Conservation (phyloP, 805 yeast genomes). For the Candida insectalens region DNA sequence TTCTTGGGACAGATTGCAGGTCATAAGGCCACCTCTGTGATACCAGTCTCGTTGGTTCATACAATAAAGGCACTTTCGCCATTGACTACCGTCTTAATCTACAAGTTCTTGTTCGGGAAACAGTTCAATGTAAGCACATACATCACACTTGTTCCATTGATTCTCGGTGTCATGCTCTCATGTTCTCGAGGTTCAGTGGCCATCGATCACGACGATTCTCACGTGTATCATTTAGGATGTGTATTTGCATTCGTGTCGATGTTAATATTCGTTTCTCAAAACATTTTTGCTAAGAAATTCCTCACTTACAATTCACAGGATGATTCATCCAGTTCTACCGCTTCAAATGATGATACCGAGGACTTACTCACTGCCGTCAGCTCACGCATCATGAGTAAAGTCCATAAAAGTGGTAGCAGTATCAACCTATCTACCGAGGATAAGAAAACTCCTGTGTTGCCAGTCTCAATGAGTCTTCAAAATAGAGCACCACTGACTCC, state of each 20-base stretch:
- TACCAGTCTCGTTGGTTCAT: slow-evolving; percentile 93
- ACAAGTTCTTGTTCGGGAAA: slow-evolving; percentile 49
- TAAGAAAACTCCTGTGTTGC: slow-evolving; percentile 24
- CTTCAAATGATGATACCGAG: slow-evolving; percentile 9
- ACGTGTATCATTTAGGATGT: slow-evolving; percentile 30
- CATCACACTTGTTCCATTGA: slow-evolving; percentile 66
- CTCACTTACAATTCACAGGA: slow-evolving; percentile 35
- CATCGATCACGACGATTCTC: slow-evolving; percentile 11
- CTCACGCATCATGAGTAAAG: slow-evolving; percentile 18
- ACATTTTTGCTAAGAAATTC: slow-evolving; percentile 69
- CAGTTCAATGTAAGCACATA: slow-evolving; percentile 61
- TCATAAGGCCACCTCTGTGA: slow-evolving; percentile 83
- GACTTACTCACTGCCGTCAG: slow-evolving; percentile 19
- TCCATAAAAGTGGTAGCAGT: no score
- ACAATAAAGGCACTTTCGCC: slow-evolving; percentile 92
- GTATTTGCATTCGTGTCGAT: slow-evolving; percentile 43
- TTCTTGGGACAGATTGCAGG: slow-evolving; percentile 85
- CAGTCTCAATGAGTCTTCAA: slow-evolving; percentile 20
- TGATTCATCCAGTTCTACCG: slow-evolving; percentile 3
- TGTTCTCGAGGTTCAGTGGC: slow-evolving; percentile 35
- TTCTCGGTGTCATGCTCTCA: slow-evolving; percentile 77
- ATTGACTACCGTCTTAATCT: slow-evolving; percentile 73
- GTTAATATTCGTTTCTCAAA: slow-evolving; percentile 68
- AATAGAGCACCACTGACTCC: slow-evolving; percentile 16
- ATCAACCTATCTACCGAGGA: slow-evolving; percentile 27